Base-by-base conservation (phyloP, 257 asterid species). In the Capsicum rhomboideum region DNA sequence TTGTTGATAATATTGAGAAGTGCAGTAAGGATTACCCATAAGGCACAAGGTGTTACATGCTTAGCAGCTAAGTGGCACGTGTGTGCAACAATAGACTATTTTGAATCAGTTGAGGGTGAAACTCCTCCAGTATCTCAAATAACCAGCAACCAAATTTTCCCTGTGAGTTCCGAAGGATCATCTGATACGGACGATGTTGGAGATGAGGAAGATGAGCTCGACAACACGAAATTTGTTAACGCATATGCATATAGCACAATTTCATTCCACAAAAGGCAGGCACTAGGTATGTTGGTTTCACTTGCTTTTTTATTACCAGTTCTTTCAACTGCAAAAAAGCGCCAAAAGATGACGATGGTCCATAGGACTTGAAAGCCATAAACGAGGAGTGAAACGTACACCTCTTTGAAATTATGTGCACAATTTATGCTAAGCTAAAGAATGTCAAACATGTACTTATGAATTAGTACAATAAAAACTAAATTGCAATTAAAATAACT, bases 61-160 rank as follows among this genome's bases (percentile, higher is more conserved):
- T 94, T 96, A n/a, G 98, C 99, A 0, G 93, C 99, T 9, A 96
- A 94, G 90, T 96, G 99, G 99, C 98, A 96, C 26, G 98, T 92
- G 7, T 90, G 97, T 63, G 98, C 98, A 52, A 94, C 98, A 0
- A 84, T 96, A 2, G 97, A 94, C 87, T 92, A 94, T 2, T 93
- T 92, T 16, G 98, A 92, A 8, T 66, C 93, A 13, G 58, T 86
- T 1, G 95, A 93, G 40, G 61, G 74, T 7, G 98, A 90, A 82
- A 92, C 94, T 83, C 97, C 94, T 67, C 94, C 96, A 0, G 83
- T 74, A 12, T 78, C 58, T 53, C 79, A 50, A 52, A 50, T 49
- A 77, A 75, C 44, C 14, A 83, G 56, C 31, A 85, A 83, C 82
- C 92, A 83, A 6, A 49, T 72, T 26, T 86, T 86, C 64, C 88